These are phyloP conservation scores for Cercospora canescens DNA, from an alignment of 2,329 filamentous ascomycete species.

Conservation along the genomic window DNA sequence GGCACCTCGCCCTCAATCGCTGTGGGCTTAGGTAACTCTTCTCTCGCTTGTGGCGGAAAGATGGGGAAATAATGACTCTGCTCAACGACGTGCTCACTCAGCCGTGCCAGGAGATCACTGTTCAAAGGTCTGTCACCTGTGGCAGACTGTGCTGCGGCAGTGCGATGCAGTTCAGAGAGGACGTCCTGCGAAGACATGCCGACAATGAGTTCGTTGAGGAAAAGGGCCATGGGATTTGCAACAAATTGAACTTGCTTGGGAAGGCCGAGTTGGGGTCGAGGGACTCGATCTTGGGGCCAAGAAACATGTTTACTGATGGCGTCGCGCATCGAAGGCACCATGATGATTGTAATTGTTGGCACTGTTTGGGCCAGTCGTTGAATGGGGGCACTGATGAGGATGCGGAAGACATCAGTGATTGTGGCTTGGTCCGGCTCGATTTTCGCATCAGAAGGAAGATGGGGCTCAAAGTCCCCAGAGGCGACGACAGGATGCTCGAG, in stretches of 20 bases:
- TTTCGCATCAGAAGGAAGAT: constrained; percentile 42
- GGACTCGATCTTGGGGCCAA: constrained; percentile 77
- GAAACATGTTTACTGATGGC: constrained; percentile 79
- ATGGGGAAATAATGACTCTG: constrained; percentile 90
- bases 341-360: constrained; percentile 76
- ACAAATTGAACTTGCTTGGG: constrained; percentile 75
- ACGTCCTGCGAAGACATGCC: constrained; percentile 83
- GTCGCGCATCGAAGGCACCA: constrained; percentile 82
- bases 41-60: constrained; percentile 75
- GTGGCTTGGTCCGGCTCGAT: constrained; percentile 69
- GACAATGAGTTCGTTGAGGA: constrained; percentile 81
- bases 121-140: constrained; percentile 76
- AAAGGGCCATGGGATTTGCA: constrained; percentile 87
- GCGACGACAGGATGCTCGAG: constrained; percentile 86
- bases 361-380: constrained; percentile 68
- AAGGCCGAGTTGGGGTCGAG: constrained; percentile 71
- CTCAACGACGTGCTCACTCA: constrained; percentile 77
- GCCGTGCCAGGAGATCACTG: constrained; percentile 64
- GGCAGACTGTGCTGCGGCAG: constrained; percentile 69
- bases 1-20: constrained; percentile 44
- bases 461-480: constrained; percentile 45
- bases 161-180: constrained; percentile 66
- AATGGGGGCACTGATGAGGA: constrained; percentile 73
- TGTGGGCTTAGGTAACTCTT: constrained; percentile 60
- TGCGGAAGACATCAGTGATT: constrained; percentile 78